Conservation (phyloP, 139 green algal genomes). For the Helicosporidium sp. region DNA sequence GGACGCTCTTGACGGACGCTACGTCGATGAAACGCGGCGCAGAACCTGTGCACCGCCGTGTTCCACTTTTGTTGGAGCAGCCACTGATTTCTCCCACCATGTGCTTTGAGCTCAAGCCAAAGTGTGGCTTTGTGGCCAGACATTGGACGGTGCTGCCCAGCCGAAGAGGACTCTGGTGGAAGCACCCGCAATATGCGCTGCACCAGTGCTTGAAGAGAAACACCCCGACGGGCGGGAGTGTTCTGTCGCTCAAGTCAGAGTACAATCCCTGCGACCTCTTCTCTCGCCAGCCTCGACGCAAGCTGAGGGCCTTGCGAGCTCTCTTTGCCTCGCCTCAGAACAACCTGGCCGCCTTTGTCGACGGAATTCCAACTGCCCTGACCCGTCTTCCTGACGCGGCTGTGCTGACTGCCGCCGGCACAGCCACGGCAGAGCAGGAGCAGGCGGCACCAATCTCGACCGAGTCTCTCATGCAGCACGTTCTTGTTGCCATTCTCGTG, state of each 20-base stretch:
- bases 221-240: constrained; percentile 12
- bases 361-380: constrained; percentile 18
- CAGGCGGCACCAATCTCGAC: too few species aligned
- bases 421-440: not conserved
- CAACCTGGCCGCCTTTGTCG: constrained; percentile 51
- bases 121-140: constrained; percentile 30
- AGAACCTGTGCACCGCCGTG: too few species aligned
- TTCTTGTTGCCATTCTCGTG: too few species aligned
- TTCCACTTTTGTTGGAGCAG: too few species aligned
- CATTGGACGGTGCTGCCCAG: constrained; percentile 3
- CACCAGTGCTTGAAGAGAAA: constrained; percentile 40
- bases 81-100: too few species aligned
- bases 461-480: too few species aligned
- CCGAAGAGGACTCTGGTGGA: constrained; percentile 16
- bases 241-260: not conserved
- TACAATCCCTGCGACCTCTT: constrained; percentile 70
- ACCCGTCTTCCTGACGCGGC: not conserved
- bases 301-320: constrained; percentile 17
- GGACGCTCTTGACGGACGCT: too few species aligned
- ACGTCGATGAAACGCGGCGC: too few species aligned
- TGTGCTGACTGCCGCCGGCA: not conserved
- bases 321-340: constrained; percentile 43
- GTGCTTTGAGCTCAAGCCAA: constrained; percentile 54
- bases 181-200: constrained; percentile 30
- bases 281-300: constrained; percentile 17